These are phyloP conservation scores for Acanthamoeba sp. DNA, from an alignment of 208 protist genomes.

Conservation along the genomic window DNA sequence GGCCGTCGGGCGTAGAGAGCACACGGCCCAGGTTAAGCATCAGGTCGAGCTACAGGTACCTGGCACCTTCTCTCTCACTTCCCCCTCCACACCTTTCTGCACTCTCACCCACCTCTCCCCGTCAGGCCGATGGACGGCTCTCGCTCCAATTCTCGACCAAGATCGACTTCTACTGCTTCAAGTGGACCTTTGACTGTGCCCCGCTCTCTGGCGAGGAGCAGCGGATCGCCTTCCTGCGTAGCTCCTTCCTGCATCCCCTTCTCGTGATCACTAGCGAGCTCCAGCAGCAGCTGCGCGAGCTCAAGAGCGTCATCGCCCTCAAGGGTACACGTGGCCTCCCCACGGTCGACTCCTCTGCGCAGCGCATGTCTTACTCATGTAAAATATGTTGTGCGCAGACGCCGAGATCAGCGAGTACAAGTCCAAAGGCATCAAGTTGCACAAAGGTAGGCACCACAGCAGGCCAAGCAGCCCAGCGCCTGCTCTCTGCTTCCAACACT, in stretches of 20 bases:
- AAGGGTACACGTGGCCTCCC: conserved; percentile 30
- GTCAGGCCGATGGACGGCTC: neutral
- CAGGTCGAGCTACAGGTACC: neutral
- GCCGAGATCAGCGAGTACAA: conserved; percentile 32
- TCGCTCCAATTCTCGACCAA: conserved; percentile 9
- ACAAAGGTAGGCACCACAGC: too few species aligned
- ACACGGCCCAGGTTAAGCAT: neutral
- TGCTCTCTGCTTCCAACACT: too few species aligned
- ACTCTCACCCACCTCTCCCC: neutral
- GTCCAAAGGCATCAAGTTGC: conserved; percentile 16
- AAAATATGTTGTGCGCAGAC: neutral
- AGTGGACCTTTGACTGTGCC: conserved; percentile 48
- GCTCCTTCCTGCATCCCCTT: neutral
- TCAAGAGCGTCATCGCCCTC: conserved; percentile 22
- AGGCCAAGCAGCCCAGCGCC: too few species aligned
- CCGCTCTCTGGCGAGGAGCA: neutral
- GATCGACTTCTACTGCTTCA: conserved; percentile 67
- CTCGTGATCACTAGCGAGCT: conserved; percentile 29
- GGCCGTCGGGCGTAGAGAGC: neutral
- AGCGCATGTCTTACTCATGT: too few species aligned
- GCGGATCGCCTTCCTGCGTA: neutral
- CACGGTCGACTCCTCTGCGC: too few species aligned
- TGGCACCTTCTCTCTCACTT: neutral
- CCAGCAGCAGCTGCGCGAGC: conserved; percentile 12
- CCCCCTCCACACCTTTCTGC: neutral